Conservation (phyloP, 805 yeast species). For the Lipomyces orientalis region DNA sequence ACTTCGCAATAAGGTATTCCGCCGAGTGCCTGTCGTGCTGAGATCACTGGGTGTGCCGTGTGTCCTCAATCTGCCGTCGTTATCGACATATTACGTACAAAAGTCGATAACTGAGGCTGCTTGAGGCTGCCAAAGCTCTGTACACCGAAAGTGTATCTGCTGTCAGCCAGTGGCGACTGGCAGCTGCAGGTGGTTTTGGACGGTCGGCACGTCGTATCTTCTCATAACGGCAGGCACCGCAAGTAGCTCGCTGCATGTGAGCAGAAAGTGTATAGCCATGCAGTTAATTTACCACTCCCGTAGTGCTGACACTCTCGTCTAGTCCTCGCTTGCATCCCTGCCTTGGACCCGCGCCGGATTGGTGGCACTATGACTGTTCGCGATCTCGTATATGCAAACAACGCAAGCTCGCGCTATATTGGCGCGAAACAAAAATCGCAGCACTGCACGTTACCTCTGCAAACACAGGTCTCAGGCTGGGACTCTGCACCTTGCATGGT, state of each 20-base stretch:
- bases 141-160: background rate
- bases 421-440: background rate
- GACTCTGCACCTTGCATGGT: background rate
- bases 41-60: background rate
- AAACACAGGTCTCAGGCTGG: background rate
- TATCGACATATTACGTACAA: background rate
- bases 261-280: background rate
- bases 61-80: background rate
- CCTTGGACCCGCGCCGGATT: slow-evolving; percentile 1
- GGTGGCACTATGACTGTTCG: background rate
- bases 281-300: background rate
- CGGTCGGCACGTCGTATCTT: too few relatives aligned
- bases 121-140: background rate
- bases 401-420: background rate
- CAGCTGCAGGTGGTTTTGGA: background rate
- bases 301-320: background rate
- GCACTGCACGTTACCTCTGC: background rate
- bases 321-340: background rate
- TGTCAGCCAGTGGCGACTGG: slow-evolving; percentile 1
- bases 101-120: background rate
- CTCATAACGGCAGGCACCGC: too few relatives aligned
- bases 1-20: background rate
- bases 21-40: background rate
- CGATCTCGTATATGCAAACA: background rate
- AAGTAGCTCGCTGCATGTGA: background rate